Evolutionary conservation across 495 filamentous ascomycete genomes (phyloP), one percentile per base, ranked within the genome.

Genomic region (Trichocladium uniseriatum): DNA sequence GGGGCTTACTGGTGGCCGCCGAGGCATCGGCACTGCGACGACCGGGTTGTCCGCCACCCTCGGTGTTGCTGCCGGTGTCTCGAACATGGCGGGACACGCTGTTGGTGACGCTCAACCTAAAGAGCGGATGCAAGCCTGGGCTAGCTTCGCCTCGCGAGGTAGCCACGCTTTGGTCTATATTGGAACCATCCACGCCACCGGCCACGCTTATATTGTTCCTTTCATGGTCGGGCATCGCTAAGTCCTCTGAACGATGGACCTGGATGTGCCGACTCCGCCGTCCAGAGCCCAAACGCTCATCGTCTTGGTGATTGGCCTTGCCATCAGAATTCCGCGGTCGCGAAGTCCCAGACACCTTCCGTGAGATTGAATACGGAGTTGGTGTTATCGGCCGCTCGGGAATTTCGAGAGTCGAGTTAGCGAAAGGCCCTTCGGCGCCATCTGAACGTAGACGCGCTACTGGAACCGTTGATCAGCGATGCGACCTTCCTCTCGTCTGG

Each of bases 361-460:
- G 22, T 19, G 45, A 28, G 1, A 20, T 11, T 14, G 52, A 49
- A 3, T 45, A 49, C 7, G 47, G 52, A 5, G 47, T 51, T 0
- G 52, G 52, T 1, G 36, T 54, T 15, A 29, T 45, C 5, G 52
- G 47, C 13, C 52, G 39, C 15, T 51, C 47, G 14, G 3, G 15
- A 13, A 28, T 14, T 4, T 38, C 37, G 1, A 36, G 7, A 2
- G 15, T 11, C 0, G 41, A 24, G 3, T 14, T 10, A 1, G 15
- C 20, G 15, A 21, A 45, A 1, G 28, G 28, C 0, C n/a, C 47
- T 18, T 19, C 19, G 20, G 29, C 15, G 24, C 27, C 45, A 21
- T 22, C 15, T 5, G 21, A 4, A 3, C 13, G 40, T 2, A 19
- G 6, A 24, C 15, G 32, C 9, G 7, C 48, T 44, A n/a, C 2